Percentiles rank a stretch among this genome's conserved stretches.
phyloP scores from a whole-genome alignment of 2,329 filamentous ascomycete species.

The Penicillium sp. region DNA sequence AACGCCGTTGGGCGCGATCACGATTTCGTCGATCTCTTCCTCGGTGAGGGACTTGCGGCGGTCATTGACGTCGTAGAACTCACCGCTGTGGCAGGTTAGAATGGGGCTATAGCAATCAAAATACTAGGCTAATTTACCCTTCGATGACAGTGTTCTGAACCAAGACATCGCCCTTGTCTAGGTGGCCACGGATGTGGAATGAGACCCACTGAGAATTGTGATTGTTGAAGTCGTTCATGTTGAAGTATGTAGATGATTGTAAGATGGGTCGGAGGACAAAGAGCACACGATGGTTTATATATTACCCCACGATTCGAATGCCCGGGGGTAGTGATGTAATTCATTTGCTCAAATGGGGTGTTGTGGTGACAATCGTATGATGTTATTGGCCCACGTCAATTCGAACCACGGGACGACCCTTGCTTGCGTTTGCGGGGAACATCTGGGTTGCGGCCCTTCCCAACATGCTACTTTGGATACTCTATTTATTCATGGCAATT shows the following conservation, averaged over 20 bases:
- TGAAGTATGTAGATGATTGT: neutral
- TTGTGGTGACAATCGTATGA: constrained; percentile 1
- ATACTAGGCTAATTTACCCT: constrained; percentile 19
- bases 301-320: constrained; percentile 1
- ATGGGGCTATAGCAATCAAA: neutral
- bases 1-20: constrained; percentile 29
- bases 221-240: constrained; percentile 25
- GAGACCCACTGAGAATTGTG: constrained; percentile 33
- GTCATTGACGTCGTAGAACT: constrained; percentile 29
- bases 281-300: neutral
- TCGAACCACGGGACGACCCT: neutral
- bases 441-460: neutral
- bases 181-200: constrained; percentile 33
- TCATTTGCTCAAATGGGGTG: neutral
- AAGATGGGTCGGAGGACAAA: neutral
- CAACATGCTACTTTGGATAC: too few species aligned
- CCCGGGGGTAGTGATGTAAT: constrained; percentile 6
- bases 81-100: constrained; percentile 23
- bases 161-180: constrained; percentile 27
- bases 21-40: constrained; percentile 33
- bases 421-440: neutral
- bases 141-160: constrained; percentile 32
- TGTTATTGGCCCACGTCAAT: constrained; percentile 1
- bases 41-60: constrained; percentile 28
- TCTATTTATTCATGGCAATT: neutral